Evolutionary conservation across 805 yeast species (phyloP), one percentile per base, ranked within the genome.

Genomic region (Candida jianshihensis): DNA sequence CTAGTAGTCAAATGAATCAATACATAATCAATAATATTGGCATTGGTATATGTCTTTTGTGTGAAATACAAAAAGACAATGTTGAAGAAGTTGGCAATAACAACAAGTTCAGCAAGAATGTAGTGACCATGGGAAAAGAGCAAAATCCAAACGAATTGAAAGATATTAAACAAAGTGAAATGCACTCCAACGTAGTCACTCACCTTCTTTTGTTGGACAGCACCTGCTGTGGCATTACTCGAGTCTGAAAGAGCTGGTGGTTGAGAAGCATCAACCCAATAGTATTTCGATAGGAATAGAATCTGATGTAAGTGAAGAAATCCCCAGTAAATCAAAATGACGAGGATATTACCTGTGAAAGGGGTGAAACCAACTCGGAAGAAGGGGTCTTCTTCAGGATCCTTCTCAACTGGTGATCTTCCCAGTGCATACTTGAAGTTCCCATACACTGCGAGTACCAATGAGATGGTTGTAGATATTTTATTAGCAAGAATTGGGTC

Each of bases 1-100:
- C 76, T 70, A 12, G 70, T 68, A 13, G 90, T 71, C 46, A 78
- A 59, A 59, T 86, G 94, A 35, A 82, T 63, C 26, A 75, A 58
- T 21, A 76, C 43, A 73, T 79, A 78, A 41, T 65, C 67, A 36
- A 61, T 42, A 33, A 75, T 46, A 9, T 78, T 77, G 37, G 67
- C 64, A 52, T 79, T 63, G 14, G 69, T 48, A 50, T 70, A 76
- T 3, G 92, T 75, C 54, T 75, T 73, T 58, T 78, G 80, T 20
- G 66, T 15, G 13, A 37, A 31, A 63, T 79, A 78, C 33, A 75
- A 63, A 6, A 67, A 59, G 39, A 76, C 44, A 29, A 81, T 57
- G 56, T 82, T 78, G 53, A 79, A 50, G 41, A 84, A 68, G 56
- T 82, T 83, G 49, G 71, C 31, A 26, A 77, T 54, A 37, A 80